These are phyloP conservation scores for Xylariaceae sp. DNA, from an alignment of 2,329 filamentous ascomycete genomes.

Conservation along the genomic window DNA sequence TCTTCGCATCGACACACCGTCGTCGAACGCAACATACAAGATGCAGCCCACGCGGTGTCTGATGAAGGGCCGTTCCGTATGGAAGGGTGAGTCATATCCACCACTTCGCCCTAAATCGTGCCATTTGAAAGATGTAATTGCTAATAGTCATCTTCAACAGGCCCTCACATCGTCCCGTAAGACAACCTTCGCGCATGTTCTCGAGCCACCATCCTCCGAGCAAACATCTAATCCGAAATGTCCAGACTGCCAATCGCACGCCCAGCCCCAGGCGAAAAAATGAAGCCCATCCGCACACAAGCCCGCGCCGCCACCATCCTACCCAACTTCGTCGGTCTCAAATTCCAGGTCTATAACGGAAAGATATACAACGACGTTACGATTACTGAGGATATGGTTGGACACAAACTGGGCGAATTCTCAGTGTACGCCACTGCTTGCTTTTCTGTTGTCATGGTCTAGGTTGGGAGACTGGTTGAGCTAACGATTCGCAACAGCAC, in stretches of 20 bases:
- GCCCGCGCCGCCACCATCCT: constrained; percentile 86
- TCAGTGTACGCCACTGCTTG: constrained; percentile 63
- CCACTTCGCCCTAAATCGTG: background rate
- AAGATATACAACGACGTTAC: constrained; percentile 79
- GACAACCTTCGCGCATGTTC: constrained; percentile 24
- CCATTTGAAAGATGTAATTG: background rate
- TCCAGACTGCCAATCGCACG: constrained; percentile 61
- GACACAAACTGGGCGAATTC: constrained; percentile 92
- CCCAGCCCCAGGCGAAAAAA: constrained; percentile 58
- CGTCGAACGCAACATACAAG: constrained; percentile 18
- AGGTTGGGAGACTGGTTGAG: background rate
- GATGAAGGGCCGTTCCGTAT: constrained; percentile 35
- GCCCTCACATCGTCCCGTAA: constrained; percentile 71
- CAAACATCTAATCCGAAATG: too few species aligned
- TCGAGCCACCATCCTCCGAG: constrained; percentile 11
- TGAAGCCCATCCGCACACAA: constrained; percentile 77
- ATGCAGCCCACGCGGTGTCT: constrained; percentile 38
- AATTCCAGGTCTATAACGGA: constrained; percentile 89
- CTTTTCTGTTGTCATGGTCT: background rate
- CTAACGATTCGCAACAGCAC: constrained; percentile 41
- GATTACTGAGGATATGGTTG: constrained; percentile 95
- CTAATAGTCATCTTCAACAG: constrained; percentile 36
- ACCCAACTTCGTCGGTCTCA: constrained; percentile 85
- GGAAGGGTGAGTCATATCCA: constrained; percentile 31
- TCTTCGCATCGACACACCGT: background rate